These are phyloP conservation scores for Suhomyces sp. DNA, from an alignment of 805 yeast species.

Conservation along the genomic window DNA sequence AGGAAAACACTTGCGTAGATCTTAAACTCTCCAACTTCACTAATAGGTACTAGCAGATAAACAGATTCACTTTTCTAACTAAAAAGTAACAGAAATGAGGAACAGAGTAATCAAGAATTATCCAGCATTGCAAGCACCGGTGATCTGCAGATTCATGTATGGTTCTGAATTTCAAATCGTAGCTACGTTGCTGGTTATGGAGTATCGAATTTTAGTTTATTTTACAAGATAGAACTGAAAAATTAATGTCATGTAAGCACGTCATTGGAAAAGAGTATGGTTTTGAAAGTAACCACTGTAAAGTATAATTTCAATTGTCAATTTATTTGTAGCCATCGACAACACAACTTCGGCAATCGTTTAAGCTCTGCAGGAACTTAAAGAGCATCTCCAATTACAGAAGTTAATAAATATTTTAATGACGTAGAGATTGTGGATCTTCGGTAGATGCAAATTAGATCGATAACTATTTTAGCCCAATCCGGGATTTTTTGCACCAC, in stretches of 20 bases:
- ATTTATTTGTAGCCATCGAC: no score
- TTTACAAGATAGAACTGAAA: no score
- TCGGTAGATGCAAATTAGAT: not conserved
- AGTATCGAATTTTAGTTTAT: no score
- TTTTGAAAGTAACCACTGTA: no score
- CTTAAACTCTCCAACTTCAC: not conserved
- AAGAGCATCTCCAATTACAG: not conserved
- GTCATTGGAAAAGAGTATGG: not conserved
- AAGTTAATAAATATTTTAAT: no score
- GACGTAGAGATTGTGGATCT: not conserved
- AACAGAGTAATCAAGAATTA: no score
- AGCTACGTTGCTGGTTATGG: no score
- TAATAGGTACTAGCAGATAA: not conserved
- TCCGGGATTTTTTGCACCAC: not conserved
- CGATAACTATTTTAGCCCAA: not conserved
- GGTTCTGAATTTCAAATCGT: not conserved
- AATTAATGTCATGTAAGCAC: not conserved
- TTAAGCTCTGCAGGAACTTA: not conserved
- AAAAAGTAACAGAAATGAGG: no score
- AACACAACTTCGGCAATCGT: not conserved
- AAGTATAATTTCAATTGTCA: not conserved
- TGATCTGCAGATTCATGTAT: not conserved
- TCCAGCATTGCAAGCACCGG: no score
- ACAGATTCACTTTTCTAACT: no score
- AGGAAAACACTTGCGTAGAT: not conserved